phyloP scores from a whole-genome alignment of 495 filamentous ascomycete species.

The Aspergillus leporis region DNA sequence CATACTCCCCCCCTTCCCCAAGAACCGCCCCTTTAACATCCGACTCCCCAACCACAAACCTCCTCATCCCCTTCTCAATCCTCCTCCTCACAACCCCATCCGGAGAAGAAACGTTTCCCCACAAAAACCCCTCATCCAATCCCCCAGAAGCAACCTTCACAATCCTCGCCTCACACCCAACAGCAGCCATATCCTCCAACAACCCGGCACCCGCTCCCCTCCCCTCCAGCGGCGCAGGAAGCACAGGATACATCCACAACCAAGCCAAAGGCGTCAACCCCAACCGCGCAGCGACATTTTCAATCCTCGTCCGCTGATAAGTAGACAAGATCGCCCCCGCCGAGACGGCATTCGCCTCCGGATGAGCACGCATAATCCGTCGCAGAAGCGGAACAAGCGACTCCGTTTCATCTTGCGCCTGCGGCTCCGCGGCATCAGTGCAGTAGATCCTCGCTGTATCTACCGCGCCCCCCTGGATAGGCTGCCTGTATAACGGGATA shows the following conservation, averaged over 20 bases:
- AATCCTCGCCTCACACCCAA: slow-evolving; percentile 78
- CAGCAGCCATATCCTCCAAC: slow-evolving; percentile 76
- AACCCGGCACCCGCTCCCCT: slow-evolving; percentile 43
- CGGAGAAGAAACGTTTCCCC: slow-evolving; percentile 68
- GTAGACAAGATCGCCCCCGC: slow-evolving; percentile 91
- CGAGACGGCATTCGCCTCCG: slow-evolving; percentile 78
- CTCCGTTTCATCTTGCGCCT: slow-evolving; percentile 77
- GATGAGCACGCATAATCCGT: slow-evolving; percentile 62
- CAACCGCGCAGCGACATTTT: slow-evolving; percentile 79
- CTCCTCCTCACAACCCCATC: slow-evolving; percentile 49
- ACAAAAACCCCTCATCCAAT: slow-evolving; percentile 76
- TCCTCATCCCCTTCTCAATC: slow-evolving; percentile 61
- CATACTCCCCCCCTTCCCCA: slow-evolving; percentile 95
- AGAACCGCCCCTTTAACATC: slow-evolving; percentile 71
- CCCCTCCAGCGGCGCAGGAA: slow-evolving; percentile 49
- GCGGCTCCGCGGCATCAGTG: slow-evolving; percentile 16
- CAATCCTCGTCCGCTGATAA: slow-evolving; percentile 92
- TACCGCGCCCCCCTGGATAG: slow-evolving; percentile 68
- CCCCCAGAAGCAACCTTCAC: slow-evolving; percentile 95
- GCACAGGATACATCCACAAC: slow-evolving; percentile 86
- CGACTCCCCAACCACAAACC: slow-evolving; percentile 59
- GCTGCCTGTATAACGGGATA: slow-evolving; percentile 75
- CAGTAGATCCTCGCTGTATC: slow-evolving; percentile 47
- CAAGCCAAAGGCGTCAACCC: slow-evolving; percentile 78
- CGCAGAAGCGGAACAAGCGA: slow-evolving; percentile 72